Percentiles rank a stretch among this genome's conserved stretches.
Evolutionary conservation across 176 grass and related monocot species (phyloP).

Genomic region (Otatea glauca): DNA sequence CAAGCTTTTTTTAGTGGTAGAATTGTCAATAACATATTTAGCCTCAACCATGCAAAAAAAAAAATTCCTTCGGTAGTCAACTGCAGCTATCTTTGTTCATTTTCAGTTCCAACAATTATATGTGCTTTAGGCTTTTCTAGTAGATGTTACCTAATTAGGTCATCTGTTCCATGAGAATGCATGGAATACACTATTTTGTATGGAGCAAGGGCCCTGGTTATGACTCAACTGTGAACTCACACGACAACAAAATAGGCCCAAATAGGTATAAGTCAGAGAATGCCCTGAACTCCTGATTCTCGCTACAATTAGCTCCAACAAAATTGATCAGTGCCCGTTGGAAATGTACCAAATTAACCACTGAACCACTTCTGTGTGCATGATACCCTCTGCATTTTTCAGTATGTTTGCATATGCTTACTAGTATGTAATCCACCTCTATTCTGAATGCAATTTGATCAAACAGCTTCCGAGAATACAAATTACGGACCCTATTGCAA

Average conservation of each 20-base stretch:
- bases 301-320: background rate
- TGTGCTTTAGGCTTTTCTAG: background rate
- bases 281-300: background rate
- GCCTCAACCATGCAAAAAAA: background rate
- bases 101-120: constrained; percentile 13
- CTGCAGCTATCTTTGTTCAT: constrained; percentile 23
- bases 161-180: background rate
- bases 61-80: background rate
- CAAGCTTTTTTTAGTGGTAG: background rate
- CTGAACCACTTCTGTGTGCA: background rate
- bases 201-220: background rate
- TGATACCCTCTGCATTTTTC: background rate
- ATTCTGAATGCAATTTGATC: constrained; percentile 35
- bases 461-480: constrained; percentile 90
- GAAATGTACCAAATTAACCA: constrained; percentile 5
- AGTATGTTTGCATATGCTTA: background rate
- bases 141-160: constrained; percentile 1
- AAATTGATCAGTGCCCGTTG: background rate
- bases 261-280: background rate
- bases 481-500: constrained; percentile 80
- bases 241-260: background rate
- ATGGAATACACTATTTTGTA: background rate
- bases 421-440: constrained; percentile 26
- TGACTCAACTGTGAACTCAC: background rate
- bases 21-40: background rate